Base-by-base conservation (phyloP, 192 early-diverging fungal species). In the Dissophora globulifera region DNA sequence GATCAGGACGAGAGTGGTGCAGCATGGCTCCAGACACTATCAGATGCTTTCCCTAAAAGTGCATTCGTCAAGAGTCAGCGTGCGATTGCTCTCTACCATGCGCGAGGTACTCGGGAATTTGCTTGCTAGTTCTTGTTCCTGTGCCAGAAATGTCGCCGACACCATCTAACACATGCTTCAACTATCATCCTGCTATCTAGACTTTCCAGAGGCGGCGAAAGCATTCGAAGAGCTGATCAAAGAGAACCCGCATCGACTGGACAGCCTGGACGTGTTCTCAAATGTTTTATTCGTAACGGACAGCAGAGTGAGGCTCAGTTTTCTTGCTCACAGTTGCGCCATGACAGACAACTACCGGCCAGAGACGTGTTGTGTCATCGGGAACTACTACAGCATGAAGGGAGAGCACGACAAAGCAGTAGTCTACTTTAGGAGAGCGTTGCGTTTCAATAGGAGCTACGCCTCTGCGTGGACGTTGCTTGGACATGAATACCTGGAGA, bases 401-500 rank as follows among this genome's bases (percentile, higher is more conserved):
- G 62, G 86, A 17, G 92, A 99, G 54, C 88, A 90, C 52, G 90
- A 90, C 50, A 92, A 94, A 74, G 94, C 97, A 1, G 85, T 97
- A 6, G 83, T 89, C 19, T 95, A 92, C 60, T 96, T 98, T 65
- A 89, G 90, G 75, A 82, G 90, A 8, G 96, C 96, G 0, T 64
- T 97, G 13, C 84, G 93, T 78, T 83, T 99, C 50, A 87, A 96
- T 67, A 81, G 85, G 15, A 83, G 83, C 52, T 94, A 93, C 62
- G 69, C 88, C 23, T 79, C 89, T 3, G 93, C 94, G 1, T 96
- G 96, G 93, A 96, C 94, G 1, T 82, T 99, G 57, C 84, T 99
- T 84, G 97, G 96, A 2, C 95, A 98, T 67, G 94, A 96, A 76
- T 97, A 94, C 62, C 81, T 99, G 31, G 95, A 99, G 70, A 61